phyloP scores from a whole-genome alignment of 805 yeast species.

The Kodamaea jinghongensis region DNA sequence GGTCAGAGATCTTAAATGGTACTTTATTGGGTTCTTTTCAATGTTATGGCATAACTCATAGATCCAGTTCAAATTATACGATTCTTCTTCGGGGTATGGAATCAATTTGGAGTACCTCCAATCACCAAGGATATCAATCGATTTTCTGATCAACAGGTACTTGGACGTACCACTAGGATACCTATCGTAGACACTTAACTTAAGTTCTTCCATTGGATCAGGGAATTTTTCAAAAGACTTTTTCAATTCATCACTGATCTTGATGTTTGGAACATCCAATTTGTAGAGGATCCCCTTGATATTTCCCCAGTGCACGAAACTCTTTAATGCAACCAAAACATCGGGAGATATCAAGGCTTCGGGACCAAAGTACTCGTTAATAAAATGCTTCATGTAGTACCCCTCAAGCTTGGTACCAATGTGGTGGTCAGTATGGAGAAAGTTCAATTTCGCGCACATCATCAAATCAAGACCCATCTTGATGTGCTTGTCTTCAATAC shows the following conservation, averaged over 20 bases:
- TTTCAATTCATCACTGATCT: slow-evolving; percentile 27
- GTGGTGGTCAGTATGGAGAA: slow-evolving; percentile 56
- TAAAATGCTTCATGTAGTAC: slow-evolving; percentile 35
- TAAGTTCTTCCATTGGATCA: slow-evolving; percentile 38
- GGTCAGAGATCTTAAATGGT: slow-evolving; percentile 43
- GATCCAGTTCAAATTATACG: slow-evolving; percentile 32
- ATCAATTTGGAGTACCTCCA: slow-evolving; percentile 39
- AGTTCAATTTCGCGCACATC: slow-evolving; percentile 48
- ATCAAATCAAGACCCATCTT: slow-evolving; percentile 41
- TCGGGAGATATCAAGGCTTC: slow-evolving; percentile 38
- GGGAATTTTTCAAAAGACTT: slow-evolving; percentile 41
- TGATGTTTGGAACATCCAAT: slow-evolving; percentile 38
- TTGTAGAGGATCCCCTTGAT: slow-evolving; percentile 46
- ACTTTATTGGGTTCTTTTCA: slow-evolving; percentile 46
- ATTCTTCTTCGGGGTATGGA: slow-evolving; percentile 27
- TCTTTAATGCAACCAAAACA: slow-evolving; percentile 46
- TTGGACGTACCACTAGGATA: slow-evolving; percentile 56
- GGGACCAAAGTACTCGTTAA: slow-evolving; percentile 38
- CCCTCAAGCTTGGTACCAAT: slow-evolving; percentile 52
- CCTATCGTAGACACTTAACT: slow-evolving; percentile 38
- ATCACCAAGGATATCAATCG: slow-evolving; percentile 34
- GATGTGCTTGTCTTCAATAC: slow-evolving; percentile 34
- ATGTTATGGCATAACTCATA: slow-evolving; percentile 43
- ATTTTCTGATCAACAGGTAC: slow-evolving; percentile 40
- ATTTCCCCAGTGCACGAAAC: slow-evolving; percentile 56